Conservation (phyloP, 2,329 filamentous ascomycete genomes). For the Alternaria novae-zelandiae region DNA sequence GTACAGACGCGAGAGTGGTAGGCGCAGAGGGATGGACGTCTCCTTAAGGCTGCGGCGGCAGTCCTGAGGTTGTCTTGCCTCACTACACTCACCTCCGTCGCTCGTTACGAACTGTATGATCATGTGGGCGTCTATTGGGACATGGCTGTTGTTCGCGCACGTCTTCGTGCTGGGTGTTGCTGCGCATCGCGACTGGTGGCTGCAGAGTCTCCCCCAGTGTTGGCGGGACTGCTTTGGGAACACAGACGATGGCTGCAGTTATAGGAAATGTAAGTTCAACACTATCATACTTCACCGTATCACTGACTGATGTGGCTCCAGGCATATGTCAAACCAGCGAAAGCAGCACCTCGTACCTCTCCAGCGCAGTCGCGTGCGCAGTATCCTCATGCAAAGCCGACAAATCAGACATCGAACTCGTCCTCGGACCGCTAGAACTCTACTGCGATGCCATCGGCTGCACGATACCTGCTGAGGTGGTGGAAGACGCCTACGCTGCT, state of each 20-base stretch:
- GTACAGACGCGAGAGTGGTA: neutral
- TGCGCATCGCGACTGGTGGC: constrained; percentile 23
- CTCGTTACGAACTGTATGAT: neutral
- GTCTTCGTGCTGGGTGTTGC: constrained; percentile 1
- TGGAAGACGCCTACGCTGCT: constrained; percentile 27
- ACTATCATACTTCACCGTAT: neutral
- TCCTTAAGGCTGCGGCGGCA: neutral
- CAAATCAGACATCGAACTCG: constrained; percentile 18
- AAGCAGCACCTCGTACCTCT: constrained; percentile 23
- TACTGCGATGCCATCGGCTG: constrained; percentile 25
- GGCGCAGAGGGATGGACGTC: neutral
- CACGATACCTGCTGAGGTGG: constrained; percentile 24
- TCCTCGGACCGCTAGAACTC: constrained; percentile 26
- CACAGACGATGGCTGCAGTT: constrained; percentile 26
- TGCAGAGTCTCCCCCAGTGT: constrained; percentile 26
- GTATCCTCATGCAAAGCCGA: constrained; percentile 21
- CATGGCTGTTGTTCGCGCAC: constrained; percentile 4
- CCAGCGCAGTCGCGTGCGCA: constrained; percentile 27
- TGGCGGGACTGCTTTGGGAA: constrained; percentile 27
- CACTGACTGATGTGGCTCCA: constrained; percentile 12
- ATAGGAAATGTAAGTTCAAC: constrained; percentile 22
- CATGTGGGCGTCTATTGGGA: constrained; percentile 6
- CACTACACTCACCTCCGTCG: neutral
- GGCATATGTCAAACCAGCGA: constrained; percentile 35
- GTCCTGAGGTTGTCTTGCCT: neutral